Evolutionary conservation across 495 filamentous ascomycete species (phyloP).

Genomic region (Tirmania nivea): DNA sequence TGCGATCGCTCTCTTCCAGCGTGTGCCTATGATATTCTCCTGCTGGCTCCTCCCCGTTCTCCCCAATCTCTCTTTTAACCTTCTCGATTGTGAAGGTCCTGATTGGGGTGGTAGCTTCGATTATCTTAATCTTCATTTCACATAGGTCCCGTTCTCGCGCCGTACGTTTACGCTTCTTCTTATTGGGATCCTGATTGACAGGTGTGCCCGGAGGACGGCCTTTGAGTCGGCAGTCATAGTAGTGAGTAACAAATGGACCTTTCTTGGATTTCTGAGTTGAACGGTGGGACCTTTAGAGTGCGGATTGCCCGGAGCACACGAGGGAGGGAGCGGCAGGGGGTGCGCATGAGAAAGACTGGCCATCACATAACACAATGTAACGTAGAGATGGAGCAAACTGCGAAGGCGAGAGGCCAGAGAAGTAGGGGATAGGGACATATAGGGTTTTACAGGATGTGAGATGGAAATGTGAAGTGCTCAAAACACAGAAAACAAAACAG

Average conservation of each 20-base stretch:
- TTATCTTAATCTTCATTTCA: slow-evolving; percentile 85
- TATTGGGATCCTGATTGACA: slow-evolving; percentile 66
- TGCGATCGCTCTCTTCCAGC: slow-evolving; percentile 56
- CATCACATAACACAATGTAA: background rate
- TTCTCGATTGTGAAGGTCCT: slow-evolving; percentile 25
- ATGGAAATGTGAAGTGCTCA: background rate
- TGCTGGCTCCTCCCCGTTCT: background rate
- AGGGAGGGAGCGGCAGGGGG: background rate
- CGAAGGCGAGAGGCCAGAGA: background rate
- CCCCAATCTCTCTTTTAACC: slow-evolving; percentile 6
- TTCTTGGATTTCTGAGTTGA: slow-evolving; percentile 73
- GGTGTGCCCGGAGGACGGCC: slow-evolving; percentile 64
- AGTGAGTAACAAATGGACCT: slow-evolving; percentile 63
- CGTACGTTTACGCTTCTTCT: slow-evolving; percentile 70
- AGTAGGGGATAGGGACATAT: background rate
- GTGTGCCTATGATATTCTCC: slow-evolving; percentile 50
- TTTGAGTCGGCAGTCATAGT: slow-evolving; percentile 81
- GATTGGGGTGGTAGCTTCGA: slow-evolving; percentile 27
- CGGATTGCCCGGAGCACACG: background rate
- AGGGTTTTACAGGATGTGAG: background rate
- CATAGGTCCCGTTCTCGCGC: slow-evolving; percentile 59
- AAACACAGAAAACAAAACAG: background rate
- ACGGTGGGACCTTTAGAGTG: slow-evolving; percentile 34
- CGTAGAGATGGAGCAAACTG: background rate
- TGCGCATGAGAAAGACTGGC: background rate